These are phyloP conservation scores for Mucor piriformis DNA, from an alignment of 371 early-diverging fungal genomes.

Conservation along the genomic window DNA sequence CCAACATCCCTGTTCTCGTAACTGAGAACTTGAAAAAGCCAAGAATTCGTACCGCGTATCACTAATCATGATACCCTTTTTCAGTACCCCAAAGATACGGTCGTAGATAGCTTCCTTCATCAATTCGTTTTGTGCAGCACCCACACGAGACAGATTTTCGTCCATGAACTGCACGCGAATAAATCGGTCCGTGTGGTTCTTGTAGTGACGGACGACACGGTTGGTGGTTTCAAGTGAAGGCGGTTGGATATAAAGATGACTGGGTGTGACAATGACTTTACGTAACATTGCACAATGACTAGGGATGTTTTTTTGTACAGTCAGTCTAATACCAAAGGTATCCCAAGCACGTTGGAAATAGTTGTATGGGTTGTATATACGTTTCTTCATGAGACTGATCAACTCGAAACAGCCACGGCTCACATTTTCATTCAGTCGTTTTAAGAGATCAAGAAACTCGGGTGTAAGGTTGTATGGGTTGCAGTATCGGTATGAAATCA, in stretches of 20 bases:
- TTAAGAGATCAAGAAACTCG: conserved; percentile 35
- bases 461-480: conserved; percentile 47
- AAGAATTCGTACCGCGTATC: conserved; percentile 67
- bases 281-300: conserved; percentile 57
- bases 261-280: conserved; percentile 66
- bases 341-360: conserved; percentile 25
- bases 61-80: conserved; percentile 64
- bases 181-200: conserved; percentile 57
- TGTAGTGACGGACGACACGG: conserved; percentile 65
- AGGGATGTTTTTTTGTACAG: conserved; percentile 38
- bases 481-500: conserved; percentile 38
- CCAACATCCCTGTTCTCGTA: conserved; percentile 76
- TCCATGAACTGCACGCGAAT: conserved; percentile 72
- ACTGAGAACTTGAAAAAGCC: conserved; percentile 71
- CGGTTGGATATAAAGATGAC: conserved; percentile 58
- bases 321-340: conserved; percentile 20
- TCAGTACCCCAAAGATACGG: conserved; percentile 53
- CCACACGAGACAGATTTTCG: conserved; percentile 53
- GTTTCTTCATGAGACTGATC: conserved; percentile 28
- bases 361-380: conserved; percentile 41
- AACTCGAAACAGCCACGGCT: conserved; percentile 42
- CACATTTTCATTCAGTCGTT: conserved; percentile 26
- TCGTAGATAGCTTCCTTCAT: conserved; percentile 49
- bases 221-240: conserved; percentile 66
- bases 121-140: conserved; percentile 13